These are phyloP conservation scores for Epicoccum nigrum DNA, from an alignment of 2,329 filamentous ascomycete genomes.

Conservation along the genomic window DNA sequence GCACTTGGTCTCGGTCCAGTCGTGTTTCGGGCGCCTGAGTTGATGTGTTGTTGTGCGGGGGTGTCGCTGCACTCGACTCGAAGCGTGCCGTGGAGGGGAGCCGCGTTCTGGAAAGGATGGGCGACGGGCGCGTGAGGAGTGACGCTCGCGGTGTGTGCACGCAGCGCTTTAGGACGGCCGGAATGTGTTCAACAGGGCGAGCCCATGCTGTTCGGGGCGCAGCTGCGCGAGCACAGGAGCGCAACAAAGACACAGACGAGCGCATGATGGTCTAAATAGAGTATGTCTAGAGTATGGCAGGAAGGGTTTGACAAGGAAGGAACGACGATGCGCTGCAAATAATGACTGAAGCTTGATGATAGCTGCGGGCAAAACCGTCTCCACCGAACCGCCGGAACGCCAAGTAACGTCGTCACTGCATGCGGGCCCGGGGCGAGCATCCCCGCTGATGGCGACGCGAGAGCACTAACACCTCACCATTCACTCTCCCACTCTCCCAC, in stretches of 20 bases:
- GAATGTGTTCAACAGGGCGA: constrained; percentile 30
- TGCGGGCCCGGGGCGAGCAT: constrained; percentile 15
- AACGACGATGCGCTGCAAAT: not conserved
- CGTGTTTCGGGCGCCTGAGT: constrained; percentile 43
- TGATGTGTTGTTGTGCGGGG: constrained; percentile 30
- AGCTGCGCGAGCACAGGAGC: constrained; percentile 27
- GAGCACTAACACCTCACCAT: constrained; percentile 9
- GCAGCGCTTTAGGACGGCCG: constrained; percentile 31
- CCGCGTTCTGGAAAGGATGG: constrained; percentile 15
- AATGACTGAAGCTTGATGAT: constrained; percentile 2
- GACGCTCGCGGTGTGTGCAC: constrained; percentile 40
- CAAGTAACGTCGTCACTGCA: constrained; percentile 25
- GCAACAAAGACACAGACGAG: constrained; percentile 29
- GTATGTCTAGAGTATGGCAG: not conserved
- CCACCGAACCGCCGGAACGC: constrained; percentile 14
- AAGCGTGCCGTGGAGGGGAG: constrained; percentile 27
- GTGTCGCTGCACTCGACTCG: constrained; percentile 33
- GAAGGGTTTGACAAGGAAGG: not conserved
- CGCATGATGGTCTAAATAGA: constrained; percentile 26
- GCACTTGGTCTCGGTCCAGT: constrained; percentile 53
- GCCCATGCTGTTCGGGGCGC: constrained; percentile 23
- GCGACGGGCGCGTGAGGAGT: constrained; percentile 24
- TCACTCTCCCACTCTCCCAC: not conserved
- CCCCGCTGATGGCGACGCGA: constrained; percentile 10
- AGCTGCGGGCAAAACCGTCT: constrained; percentile 15